A percentile compares a stretch with the other conserved stretches of the same genome.
These are phyloP conservation scores for Dryas alaskensis DNA, from an alignment of 306 rosid species.

Conservation along the genomic window DNA sequence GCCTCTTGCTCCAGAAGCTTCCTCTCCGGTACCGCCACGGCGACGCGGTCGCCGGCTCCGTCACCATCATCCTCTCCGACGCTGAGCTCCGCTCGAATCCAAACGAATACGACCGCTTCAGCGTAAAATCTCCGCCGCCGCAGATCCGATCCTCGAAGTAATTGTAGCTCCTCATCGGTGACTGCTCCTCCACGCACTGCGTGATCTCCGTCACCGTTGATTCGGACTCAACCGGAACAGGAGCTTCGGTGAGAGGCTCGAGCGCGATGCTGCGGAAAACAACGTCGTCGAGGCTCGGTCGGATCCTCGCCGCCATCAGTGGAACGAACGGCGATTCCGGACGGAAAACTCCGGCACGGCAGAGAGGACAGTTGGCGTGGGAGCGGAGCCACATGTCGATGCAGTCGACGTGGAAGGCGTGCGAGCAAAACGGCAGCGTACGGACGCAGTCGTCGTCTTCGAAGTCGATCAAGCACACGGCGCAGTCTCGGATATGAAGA, in stretches of 20 bases:
- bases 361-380: constrained; percentile 93
- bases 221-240: not conserved
- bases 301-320: constrained; percentile 79
- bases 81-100: constrained; percentile 77
- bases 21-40: constrained; percentile 67
- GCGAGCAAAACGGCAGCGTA: constrained; percentile 76
- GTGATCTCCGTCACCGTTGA: constrained; percentile 55
- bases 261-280: constrained; percentile 46
- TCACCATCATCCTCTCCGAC: constrained; percentile 65
- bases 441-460: constrained; percentile 80
- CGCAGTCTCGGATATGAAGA: constrained; percentile 57
- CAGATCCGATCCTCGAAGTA: constrained; percentile 48
- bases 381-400: constrained; percentile 93
- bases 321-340: constrained; percentile 81
- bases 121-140: constrained; percentile 53
- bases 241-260: constrained; percentile 45
- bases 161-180: constrained; percentile 30
- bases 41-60: constrained; percentile 32
- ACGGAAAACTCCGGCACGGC: constrained; percentile 79
- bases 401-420: constrained; percentile 85
- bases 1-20: constrained; percentile 60
- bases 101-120: constrained; percentile 82
- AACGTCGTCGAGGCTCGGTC: constrained; percentile 73
- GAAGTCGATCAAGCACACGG: constrained; percentile 79
- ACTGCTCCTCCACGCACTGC: constrained; percentile 56